Evolutionary conservation across 2,329 filamentous ascomycete species (phyloP).

Genomic region (Fusarium odoratissimum): DNA sequence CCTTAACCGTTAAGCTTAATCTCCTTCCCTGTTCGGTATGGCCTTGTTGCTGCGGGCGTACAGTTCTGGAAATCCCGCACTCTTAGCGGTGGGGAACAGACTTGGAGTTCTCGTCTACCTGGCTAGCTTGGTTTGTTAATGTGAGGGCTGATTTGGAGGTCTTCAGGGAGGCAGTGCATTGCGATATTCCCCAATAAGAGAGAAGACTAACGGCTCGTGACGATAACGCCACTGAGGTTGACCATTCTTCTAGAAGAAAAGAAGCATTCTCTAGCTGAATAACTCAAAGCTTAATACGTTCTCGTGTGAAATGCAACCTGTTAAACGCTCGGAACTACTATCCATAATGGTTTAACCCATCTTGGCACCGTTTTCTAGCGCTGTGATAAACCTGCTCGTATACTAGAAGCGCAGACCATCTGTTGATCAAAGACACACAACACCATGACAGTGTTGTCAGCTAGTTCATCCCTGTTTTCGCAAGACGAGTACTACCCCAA

Average conservation of each 20-base stretch:
- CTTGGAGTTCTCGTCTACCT: background rate
- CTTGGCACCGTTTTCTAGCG: constrained; percentile 24
- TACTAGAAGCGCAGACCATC: constrained; percentile 3
- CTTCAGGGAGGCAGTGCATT: background rate
- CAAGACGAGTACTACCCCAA: constrained; percentile 8
- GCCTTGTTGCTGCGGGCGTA: constrained; percentile 12
- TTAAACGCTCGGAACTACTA: background rate
- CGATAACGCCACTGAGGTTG: background rate
- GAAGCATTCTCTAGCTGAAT: background rate
- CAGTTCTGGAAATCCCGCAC: constrained; percentile 21
- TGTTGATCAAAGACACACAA: background rate
- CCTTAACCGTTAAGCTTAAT: constrained; percentile 32
- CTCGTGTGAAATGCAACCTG: background rate
- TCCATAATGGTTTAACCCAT: background rate
- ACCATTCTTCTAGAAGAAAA: constrained; percentile 13
- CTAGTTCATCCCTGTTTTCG: background rate
- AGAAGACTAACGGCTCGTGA: background rate
- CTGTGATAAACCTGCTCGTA: background rate
- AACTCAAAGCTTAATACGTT: background rate
- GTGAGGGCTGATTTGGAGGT: background rate
- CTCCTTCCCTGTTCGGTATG: constrained; percentile 27
- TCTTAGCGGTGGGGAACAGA: background rate
- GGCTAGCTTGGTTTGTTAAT: background rate
- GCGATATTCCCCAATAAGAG: background rate
- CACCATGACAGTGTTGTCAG: background rate